Percentiles rank a stretch among this genome's conserved stretches.
These are phyloP conservation scores for Lolium rigidum DNA, from an alignment of 176 grass and related monocot genomes.

Conservation along the genomic window DNA sequence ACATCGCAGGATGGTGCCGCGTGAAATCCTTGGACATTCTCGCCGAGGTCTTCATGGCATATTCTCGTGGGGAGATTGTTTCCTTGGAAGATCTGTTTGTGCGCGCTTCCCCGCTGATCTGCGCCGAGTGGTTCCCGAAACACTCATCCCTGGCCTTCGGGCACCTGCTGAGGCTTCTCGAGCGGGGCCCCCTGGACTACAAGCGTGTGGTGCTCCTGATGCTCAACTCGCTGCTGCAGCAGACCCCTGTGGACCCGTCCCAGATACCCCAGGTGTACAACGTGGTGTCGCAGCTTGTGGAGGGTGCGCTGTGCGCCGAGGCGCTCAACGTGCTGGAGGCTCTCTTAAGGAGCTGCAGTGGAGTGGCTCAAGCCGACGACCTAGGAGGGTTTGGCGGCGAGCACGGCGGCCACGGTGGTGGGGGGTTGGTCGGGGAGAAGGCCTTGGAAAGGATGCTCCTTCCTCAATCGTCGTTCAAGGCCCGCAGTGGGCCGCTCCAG, in stretches of 20 bases:
- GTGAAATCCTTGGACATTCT: conserved; percentile 67
- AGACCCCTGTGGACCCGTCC: conserved; percentile 80
- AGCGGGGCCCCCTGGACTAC: conserved; percentile 89
- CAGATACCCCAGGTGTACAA: conserved; percentile 92
- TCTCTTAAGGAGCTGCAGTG: conserved; percentile 86
- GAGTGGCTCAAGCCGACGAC: conserved; percentile 59
- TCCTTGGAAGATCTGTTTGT: conserved; percentile 75
- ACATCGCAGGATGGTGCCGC: conserved; percentile 81
- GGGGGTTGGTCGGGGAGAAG: conserved; percentile 62
- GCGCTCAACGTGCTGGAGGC: conserved; percentile 91
- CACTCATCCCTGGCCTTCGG: conserved; percentile 96
- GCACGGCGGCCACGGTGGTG: conserved; percentile 50
- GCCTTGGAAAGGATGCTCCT: conserved; percentile 66
- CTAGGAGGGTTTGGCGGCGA: conserved; percentile 42
- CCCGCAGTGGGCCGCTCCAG: conserved; percentile 77
- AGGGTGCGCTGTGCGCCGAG: conserved; percentile 75
- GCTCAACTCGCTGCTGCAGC: conserved; percentile 90
- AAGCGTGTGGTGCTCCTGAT: conserved; percentile 86
- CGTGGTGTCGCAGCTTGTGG: conserved; percentile 91
- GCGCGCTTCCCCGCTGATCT: conserved; percentile 70
- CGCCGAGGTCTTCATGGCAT: conserved; percentile 74
- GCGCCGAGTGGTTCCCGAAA: conserved; percentile 86
- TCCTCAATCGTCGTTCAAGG: conserved; percentile 90
- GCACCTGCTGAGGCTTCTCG: conserved; percentile 91
- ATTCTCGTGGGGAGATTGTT: conserved; percentile 68